Evolutionary conservation across 2,329 filamentous ascomycete genomes (phyloP).

Genomic region (Penicillium thymicola): DNA sequence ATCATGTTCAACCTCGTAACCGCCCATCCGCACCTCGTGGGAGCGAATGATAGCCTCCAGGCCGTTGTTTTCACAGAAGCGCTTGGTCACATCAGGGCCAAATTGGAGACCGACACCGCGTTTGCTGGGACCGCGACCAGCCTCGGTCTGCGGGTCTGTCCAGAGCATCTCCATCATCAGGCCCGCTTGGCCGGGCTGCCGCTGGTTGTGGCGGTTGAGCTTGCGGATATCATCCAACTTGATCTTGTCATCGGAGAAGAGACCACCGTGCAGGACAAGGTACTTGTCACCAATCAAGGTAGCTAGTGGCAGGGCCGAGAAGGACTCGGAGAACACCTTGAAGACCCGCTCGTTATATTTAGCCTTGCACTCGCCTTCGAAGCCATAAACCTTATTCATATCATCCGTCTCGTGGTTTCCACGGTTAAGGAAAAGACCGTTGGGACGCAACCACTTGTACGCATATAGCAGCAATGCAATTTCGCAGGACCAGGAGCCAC

Average conservation of each 20-base stretch:
- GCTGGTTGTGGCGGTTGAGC: constrained; percentile 82
- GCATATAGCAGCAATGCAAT: constrained; percentile 90
- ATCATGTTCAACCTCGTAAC: constrained; percentile 97
- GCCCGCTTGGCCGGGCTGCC: constrained; percentile 87
- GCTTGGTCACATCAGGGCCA: constrained; percentile 91
- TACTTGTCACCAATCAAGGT: constrained; percentile 89
- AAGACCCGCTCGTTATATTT: constrained; percentile 97
- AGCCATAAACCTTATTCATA: constrained; percentile 98
- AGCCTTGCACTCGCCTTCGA: constrained; percentile 95
- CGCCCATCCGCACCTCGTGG: constrained; percentile 97
- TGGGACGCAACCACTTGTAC: constrained; percentile 92
- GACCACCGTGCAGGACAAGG: constrained; percentile 86
- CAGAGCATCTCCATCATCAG: constrained; percentile 99
- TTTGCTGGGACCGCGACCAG: constrained; percentile 90
- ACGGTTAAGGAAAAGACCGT: constrained; percentile 88
- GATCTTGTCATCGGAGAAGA: constrained; percentile 91
- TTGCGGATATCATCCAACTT: constrained; percentile 92
- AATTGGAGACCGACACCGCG: constrained; percentile 95
- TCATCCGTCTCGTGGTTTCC: constrained; percentile 99
- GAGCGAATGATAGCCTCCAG: constrained; percentile 93
- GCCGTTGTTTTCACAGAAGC: constrained; percentile 94
- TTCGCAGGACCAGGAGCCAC: constrained; percentile 97
- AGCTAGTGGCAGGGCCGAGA: constrained; percentile 87
- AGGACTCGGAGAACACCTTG: constrained; percentile 97
- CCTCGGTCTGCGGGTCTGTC: constrained; percentile 88